Conservation (phyloP, 805 yeast genomes). For the Peterozyma xylosa region DNA sequence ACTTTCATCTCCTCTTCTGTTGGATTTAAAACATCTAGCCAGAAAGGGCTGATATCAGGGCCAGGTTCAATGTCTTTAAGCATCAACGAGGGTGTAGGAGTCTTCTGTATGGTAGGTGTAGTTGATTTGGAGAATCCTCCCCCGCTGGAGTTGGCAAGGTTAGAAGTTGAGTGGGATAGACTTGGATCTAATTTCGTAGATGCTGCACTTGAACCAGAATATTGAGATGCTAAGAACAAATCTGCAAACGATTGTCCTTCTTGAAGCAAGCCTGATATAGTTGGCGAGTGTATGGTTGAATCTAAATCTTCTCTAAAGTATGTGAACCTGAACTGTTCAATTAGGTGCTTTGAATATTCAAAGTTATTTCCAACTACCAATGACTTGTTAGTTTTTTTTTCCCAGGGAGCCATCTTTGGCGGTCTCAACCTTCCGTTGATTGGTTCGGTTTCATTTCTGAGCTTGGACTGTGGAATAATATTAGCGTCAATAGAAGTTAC, state of each 20-base stretch:
- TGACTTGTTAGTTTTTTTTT: conserved; percentile 21
- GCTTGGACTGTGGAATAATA: conserved; percentile 16
- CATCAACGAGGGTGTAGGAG: conserved; percentile 18
- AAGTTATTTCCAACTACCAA: not conserved
- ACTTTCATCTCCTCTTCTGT: conserved; percentile 97
- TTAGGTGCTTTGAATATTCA: conserved; percentile 10
- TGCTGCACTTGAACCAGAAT: conserved; percentile 10
- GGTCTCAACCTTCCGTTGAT: conserved; percentile 67
- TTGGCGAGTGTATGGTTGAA: conserved; percentile 85
- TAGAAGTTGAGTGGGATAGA: conserved; percentile 5
- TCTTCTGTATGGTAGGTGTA: conserved; percentile 11
- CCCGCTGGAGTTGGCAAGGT: conserved; percentile 10
- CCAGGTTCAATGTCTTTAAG: conserved; percentile 10
- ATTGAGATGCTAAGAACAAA: conserved; percentile 44
- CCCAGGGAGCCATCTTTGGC: conserved; percentile 71
- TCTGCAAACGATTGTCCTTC: conserved; percentile 56
- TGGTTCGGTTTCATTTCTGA: conserved; percentile 44
- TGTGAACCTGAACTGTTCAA: conserved; percentile 69
- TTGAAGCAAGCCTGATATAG: conserved; percentile 72
- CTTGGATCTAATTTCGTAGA: not conserved
- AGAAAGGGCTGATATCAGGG: conserved; percentile 58
- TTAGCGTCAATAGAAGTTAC: conserved; percentile 20
- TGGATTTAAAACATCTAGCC: conserved; percentile 91
- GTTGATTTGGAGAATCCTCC: conserved; percentile 9
- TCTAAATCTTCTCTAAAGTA: conserved; percentile 87